Conservation (phyloP, 2,329 filamentous ascomycete genomes). For the Aciculosporium take region DNA sequence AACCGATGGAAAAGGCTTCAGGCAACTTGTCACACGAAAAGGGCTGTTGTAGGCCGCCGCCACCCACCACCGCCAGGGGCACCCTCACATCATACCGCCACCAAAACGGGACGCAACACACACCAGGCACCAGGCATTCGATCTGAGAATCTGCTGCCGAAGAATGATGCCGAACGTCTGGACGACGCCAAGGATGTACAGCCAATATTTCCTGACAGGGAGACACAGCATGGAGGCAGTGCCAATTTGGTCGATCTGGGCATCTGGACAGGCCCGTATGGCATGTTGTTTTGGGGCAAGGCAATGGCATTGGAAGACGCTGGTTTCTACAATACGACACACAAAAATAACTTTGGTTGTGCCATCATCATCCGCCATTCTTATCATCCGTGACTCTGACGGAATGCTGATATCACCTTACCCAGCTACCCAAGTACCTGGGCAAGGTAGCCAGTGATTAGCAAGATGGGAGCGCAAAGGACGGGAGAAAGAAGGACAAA, state of each 20-base stretch:
- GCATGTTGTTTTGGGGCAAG: neutral
- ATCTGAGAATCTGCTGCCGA: neutral
- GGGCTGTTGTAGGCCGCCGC: neutral
- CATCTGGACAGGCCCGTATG: neutral
- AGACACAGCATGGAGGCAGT: neutral
- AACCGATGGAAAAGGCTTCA: no score
- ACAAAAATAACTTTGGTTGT: neutral
- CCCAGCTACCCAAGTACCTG: neutral
- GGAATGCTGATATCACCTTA: neutral
- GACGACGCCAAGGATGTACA: neutral
- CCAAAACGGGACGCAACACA: no score
- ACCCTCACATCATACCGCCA: no score
- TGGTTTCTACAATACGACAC: neutral
- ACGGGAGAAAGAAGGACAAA: no score
- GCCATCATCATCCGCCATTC: neutral
- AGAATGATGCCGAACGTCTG: neutral
- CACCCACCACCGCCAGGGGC: neutral
- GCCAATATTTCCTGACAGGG: neutral
- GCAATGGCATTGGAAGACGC: neutral
- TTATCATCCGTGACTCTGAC: neutral
- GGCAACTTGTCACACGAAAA: neutral
- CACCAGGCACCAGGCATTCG: no score
- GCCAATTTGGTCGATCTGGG: neutral
- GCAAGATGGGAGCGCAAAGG: no score
- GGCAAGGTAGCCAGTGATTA: neutral